These are phyloP conservation scores for Prototheca wickerhamii DNA, from an alignment of 163 green algal species.

Conservation along the genomic window DNA sequence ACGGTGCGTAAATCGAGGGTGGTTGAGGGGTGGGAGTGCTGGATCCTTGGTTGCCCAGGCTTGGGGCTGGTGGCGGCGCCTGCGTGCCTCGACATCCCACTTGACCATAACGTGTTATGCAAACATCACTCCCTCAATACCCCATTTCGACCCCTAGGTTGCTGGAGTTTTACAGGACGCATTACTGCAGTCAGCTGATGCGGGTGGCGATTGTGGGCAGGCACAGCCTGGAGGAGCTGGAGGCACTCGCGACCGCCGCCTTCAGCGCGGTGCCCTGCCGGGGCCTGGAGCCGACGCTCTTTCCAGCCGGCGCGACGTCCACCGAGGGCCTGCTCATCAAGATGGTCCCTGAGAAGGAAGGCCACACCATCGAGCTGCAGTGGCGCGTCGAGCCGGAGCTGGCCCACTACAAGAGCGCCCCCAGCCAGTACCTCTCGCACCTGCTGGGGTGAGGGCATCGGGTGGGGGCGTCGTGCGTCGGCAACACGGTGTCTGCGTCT, in stretches of 20 bases:
- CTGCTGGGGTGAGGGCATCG: constrained; percentile 67
- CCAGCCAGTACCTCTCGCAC: constrained; percentile 82
- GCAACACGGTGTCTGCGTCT: no score
- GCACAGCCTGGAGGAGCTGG: constrained; percentile 61
- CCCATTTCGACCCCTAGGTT: constrained; percentile 29
- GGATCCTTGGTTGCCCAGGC: no score
- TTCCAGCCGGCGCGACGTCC: constrained; percentile 16
- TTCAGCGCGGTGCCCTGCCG: constrained; percentile 47
- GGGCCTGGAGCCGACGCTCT: constrained; percentile 40
- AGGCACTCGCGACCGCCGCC: constrained; percentile 44
- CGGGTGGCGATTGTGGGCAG: constrained; percentile 55
- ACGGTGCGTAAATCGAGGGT: no score
- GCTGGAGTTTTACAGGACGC: constrained; percentile 42
- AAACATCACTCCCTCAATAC: no score
- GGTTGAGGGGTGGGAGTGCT: no score
- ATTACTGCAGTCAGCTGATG: constrained; percentile 80
- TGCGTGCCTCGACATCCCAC: no score
- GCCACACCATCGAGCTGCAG: constrained; percentile 64
- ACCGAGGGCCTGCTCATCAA: constrained; percentile 24
- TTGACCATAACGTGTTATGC: not conserved
- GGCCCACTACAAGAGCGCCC: constrained; percentile 34
- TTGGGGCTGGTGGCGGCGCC: no score
- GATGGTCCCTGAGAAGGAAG: constrained; percentile 55
- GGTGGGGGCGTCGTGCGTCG: no score
- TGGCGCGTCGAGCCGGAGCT: constrained; percentile 61